Evolutionary conservation across 345 rosid species (phyloP).

Genomic region (Durio zibethinus): DNA sequence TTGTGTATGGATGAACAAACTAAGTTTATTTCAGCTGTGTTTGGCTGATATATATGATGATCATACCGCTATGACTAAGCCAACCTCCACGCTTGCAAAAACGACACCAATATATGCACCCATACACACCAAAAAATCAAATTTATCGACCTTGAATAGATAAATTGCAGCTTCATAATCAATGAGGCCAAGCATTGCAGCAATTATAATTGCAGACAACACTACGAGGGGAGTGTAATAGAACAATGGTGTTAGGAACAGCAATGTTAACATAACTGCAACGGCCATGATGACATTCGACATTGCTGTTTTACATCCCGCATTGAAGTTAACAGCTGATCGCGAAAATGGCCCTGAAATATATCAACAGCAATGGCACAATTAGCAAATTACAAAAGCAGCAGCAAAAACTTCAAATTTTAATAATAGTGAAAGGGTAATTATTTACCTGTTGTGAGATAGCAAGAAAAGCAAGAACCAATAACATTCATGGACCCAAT

Average conservation of each 20-base stretch:
- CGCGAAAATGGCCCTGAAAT: constrained; percentile 79
- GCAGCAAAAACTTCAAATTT: neutral
- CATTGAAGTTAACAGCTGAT: constrained; percentile 88
- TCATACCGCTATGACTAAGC: constrained; percentile 62
- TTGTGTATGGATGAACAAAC: neutral
- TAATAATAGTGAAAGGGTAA: neutral
- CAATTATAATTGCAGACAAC: constrained; percentile 66
- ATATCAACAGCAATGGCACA: neutral
- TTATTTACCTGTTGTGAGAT: constrained; percentile 68
- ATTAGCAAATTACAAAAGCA: neutral
- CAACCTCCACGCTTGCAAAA: constrained; percentile 69
- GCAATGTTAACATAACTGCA: constrained; percentile 62
- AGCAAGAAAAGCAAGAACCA: constrained; percentile 88
- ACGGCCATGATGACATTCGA: constrained; percentile 85
- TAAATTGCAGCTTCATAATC: constrained; percentile 75
- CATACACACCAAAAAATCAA: constrained; percentile 74
- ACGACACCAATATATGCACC: constrained; percentile 72
- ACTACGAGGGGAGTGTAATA: constrained; percentile 84
- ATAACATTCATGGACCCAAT: constrained; percentile 81
- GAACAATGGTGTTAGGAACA: constrained; percentile 74
- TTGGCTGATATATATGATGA: neutral
- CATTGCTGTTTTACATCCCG: constrained; percentile 87
- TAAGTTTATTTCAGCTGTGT: neutral
- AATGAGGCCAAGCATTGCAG: constrained; percentile 87
- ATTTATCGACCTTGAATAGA: constrained; percentile 74